Base-by-base conservation (phyloP, 2,329 filamentous ascomycete species). In the Ophiostoma angusticollis region DNA sequence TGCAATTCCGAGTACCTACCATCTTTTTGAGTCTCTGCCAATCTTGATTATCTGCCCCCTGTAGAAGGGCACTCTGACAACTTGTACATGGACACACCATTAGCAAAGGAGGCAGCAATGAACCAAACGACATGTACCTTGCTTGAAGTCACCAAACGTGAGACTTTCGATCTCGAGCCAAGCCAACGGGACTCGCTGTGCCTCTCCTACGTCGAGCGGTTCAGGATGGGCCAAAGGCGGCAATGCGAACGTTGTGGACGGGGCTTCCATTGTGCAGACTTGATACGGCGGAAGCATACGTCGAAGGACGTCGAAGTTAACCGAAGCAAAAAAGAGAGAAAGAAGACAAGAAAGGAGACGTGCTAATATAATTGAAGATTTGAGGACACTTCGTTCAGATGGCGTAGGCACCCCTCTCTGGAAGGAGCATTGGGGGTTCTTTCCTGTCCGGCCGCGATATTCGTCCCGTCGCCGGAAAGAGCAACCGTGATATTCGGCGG, bases 11-110 rank as follows among this genome's bases (percentile, higher is more conserved):
- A 3, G 45, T 24, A 6, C 19, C 16, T 45, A 57, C 55, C 53
- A 54, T 40, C 47, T 49, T 9, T 25, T 28, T 2, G 31, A 17
- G 24, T 54, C 51, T 40, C 53, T 49, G 6, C 57, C 57, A 30
- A 59, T 45, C 11, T 33, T 43, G 23, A 56, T 42, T 4, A 24
- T 36, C 23, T 44, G 42, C 13, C 41, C 27, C 5, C 23, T 31
- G 23, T 33, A 35, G 17, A 47, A 37, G 3, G 45, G 42, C 3
- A 48, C 40, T 11, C 35, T 39, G 24, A 48, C 41, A 7, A 45
- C 46, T 8, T 32, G n/a, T 3, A 17, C 11, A 8, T 3, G 17
- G 18, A 18, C 16, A 37, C 14, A 16, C 12, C 13, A 18, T 4
- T 22, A 11, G 4, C 9, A 8, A 6, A 25, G 2, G 25, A n/a